Base-by-base conservation (phyloP, 108 stramenopile genomes). In the Epipyxis sp. region DNA sequence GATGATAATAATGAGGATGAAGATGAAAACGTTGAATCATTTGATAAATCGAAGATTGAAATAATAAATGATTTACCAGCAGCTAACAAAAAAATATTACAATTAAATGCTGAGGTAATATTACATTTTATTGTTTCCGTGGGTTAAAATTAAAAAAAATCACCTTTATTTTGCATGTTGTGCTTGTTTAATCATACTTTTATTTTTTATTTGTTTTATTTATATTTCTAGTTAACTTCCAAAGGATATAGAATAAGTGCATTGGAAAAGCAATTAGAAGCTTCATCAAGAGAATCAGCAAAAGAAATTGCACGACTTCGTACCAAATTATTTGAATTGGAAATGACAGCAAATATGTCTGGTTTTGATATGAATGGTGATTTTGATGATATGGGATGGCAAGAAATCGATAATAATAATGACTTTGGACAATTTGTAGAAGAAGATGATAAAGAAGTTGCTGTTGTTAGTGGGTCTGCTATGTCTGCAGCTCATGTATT, bases 241-340 rank as follows among this genome's bases (percentile, higher is more conserved):
- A 65, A 65, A 65, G 61, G 61, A 16, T 65, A 65, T 37, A 37
- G 71, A 10, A 74, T 74, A 10, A 42, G 43, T 10, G 44, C 71
- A 6, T 42, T 74, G 27, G 46, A 74, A 32, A 16, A 32, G 6
- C 71, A 74, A 74, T 6, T 74, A 29, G 50, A 46, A 39, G 27
- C 71, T 32, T 74, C 71, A 10, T 39, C 71, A 42, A 3, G 42
- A 32, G 71, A 27, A 42, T 46, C 71, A 6, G 44, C 71, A 32
- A 37, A 42, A 27, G 71, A 74, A 32, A 32, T 74, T 42, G 71
- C 71, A 16, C 42, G 10, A 42, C 34, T 74, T 16, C 71, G 71
- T 10, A 74, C 71, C 6, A 46, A 57, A 32, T 6, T 74, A 27
- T 39, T 74, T 3, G 71, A 74, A 35, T 39, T 74, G 13, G 71